phyloP scores from a whole-genome alignment of 2,329 filamentous ascomycete species.

The Penicillium sp. region DNA sequence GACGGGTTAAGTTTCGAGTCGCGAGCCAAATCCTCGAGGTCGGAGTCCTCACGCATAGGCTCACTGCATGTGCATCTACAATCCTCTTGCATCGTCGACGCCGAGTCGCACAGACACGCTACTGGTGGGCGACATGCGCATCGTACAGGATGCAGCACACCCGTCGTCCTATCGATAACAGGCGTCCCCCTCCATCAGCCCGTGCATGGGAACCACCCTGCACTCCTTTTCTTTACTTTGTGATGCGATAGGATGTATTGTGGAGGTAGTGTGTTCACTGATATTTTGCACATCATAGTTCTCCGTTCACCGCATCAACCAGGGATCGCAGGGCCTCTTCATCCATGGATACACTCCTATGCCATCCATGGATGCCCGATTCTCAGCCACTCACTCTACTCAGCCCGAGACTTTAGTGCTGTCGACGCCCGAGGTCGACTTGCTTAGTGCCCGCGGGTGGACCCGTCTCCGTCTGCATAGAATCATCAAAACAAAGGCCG shows the following conservation, averaged over 20 bases:
- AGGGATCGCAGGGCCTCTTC: too few species aligned
- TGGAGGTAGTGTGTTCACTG: not conserved
- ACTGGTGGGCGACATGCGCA: slow-evolving; percentile 4
- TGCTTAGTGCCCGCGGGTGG: too few species aligned
- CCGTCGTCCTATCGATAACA: slow-evolving; percentile 32
- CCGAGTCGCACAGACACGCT: slow-evolving; percentile 14
- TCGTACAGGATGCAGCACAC: slow-evolving; percentile 14
- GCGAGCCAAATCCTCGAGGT: not conserved
- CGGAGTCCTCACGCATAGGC: not conserved
- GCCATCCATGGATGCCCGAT: slow-evolving; percentile 7
- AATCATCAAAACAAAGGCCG: too few species aligned
- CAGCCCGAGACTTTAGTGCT: too few species aligned
- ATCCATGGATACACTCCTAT: slow-evolving; percentile 5
- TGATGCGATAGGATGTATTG: too few species aligned
- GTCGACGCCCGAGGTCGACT: too few species aligned
- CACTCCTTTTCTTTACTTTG: not conserved
- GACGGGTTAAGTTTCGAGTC: not conserved
- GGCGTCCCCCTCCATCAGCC: slow-evolving; percentile 29
- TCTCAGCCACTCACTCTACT: too few species aligned
- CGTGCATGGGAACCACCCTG: too few species aligned
- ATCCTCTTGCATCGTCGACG: slow-evolving; percentile 8
- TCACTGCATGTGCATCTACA: slow-evolving; percentile 2
- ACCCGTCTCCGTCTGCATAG: too few species aligned
- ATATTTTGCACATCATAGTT: slow-evolving; percentile 1
- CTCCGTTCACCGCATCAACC: not conserved